Evolutionary conservation across 352 stramenopile genomes (phyloP), one percentile per base, ranked within the genome.

Genomic region (Paralagenidium karlingii): DNA sequence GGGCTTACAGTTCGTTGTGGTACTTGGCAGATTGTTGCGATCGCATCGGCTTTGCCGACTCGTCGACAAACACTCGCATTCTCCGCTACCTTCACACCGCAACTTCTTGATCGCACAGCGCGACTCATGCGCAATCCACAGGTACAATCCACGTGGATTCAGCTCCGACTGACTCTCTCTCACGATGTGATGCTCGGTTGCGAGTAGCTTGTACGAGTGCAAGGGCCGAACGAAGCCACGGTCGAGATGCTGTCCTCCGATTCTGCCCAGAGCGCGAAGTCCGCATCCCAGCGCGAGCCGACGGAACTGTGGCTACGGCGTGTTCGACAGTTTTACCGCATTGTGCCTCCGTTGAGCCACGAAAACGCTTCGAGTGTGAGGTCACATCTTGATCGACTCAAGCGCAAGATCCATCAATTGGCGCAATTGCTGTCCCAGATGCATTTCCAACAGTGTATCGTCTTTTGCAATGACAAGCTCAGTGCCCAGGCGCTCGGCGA

Each of bases 401-500:
- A 61, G 24, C 28, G 54, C 3, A 88, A 86, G 33, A 51, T 86
- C 38, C 52, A 70, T 20, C 56, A 54, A 38, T 52, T 88, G 15
- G 60, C 55, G 22, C 29, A 41, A 18, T 47, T 88, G 22, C 65
- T 88, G 6, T 66, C 75, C 3, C 63, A 82, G 38, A 58, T 86
- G 30, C 45, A 63, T 26, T 88, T 88, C 44, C 60, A 66, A 26
- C 70, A 88, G 47, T 85, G 75, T 45, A 85, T 88, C 40, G 71
- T 85, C 24, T 88, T 88, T 42, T 86, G 68, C 55, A 88, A 88
- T 53, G 75, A 85, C 55, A 88, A 85, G 54, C 69, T 82, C 39
- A 61, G 70, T 7, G 68, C 75, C 0, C 71, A 86, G 47, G 71
- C 68, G 8, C 32, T 86, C 11, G 66, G 71, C 3, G 60, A 51